Base-by-base conservation (phyloP, 257 asterid genomes). In the Plectranthus barbatus region DNA sequence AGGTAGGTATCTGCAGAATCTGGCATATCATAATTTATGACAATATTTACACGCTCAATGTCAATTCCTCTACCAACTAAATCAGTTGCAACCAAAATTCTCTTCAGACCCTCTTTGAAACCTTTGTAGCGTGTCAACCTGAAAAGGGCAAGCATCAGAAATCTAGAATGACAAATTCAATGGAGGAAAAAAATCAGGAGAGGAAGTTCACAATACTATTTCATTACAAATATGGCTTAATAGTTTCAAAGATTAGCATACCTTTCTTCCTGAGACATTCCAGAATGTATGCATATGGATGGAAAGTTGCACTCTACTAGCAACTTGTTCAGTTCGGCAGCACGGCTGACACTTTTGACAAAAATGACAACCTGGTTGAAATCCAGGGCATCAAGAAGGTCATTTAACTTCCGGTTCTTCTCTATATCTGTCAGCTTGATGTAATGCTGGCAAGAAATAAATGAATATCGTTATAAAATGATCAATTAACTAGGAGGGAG, bases 221-320 rank as follows among this genome's bases (percentile, higher is more conserved):
- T 48, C 40, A 36, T 26, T n/a, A 15, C 46, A 23, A 7, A 34
- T 52, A 56, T 26, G 54, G 1, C 31, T 14, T 50, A n/a, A 26
- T 26, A 31, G 26, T 15, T 10, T 51, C 11, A 56, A 41, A 59
- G 7, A 9, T 29, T 6, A 19, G 6, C 81, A 6, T 47, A 74
- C 94, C 94, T 87, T 75, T 87, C 95, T 72, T 84, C 93, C 74
- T 87, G 95, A 19, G 94, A 76, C 95, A 87, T 87, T 74, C 95
- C 95, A 76, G 95, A 87, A 66, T 84, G 95, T 72, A 87, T 87
- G 86, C 95, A 87, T 59, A 87, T 87, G 24, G 95, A 84, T 42
- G 95, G 95, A 37, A 87, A 87, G 72, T 85, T 85, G 71, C 94
- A 87, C 60, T 87, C 96, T 18, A 81, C 83, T 47, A 87, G 94